A percentile compares a stretch with the other conserved stretches of the same genome.
These are phyloP conservation scores for Lachancea sp. DNA, from an alignment of 805 yeast species.

Conservation along the genomic window DNA sequence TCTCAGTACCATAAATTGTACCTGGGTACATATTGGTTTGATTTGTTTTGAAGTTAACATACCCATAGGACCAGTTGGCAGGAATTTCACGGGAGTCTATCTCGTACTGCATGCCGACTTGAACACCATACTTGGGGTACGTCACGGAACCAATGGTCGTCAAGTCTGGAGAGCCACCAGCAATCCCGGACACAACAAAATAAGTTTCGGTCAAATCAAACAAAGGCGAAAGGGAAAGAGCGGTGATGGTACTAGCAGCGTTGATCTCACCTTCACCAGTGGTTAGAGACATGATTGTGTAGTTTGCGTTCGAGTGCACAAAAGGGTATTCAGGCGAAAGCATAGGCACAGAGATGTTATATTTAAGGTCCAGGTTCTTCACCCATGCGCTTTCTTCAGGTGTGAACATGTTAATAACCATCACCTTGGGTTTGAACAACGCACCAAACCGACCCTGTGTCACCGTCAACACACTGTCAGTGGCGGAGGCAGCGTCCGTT, in stretches of 20 bases:
- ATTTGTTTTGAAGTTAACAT: constrained; percentile 49
- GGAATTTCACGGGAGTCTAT: constrained; percentile 46
- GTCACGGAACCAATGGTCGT: constrained; percentile 58
- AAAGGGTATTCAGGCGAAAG: constrained; percentile 53
- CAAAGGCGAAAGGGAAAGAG: constrained; percentile 45
- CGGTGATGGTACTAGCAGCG: constrained; percentile 54
- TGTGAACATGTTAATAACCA: constrained; percentile 50
- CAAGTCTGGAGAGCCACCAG: constrained; percentile 52
- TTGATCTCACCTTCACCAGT: constrained; percentile 69
- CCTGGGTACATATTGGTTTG: constrained; percentile 46
- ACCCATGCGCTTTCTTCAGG: constrained; percentile 51
- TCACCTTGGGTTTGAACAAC: constrained; percentile 43
- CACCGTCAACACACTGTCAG: constrained; percentile 5
- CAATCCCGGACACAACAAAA: constrained; percentile 60
- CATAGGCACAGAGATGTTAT: constrained; percentile 60
- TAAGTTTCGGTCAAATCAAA: constrained; percentile 56
- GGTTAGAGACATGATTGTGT: constrained; percentile 51
- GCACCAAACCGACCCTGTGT: constrained; percentile 9
- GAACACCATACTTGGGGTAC: constrained; percentile 54
- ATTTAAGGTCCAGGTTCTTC: constrained; percentile 39
- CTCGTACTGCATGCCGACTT: constrained; percentile 54
- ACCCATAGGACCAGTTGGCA: constrained; percentile 53
- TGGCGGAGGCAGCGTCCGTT: constrained; percentile 6
- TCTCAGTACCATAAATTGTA: constrained; percentile 56
- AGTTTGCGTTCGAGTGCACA: constrained; percentile 48